A percentile compares a stretch with the other conserved stretches of the same genome.
phyloP scores from a whole-genome alignment of 768 basidiomycete genomes.

The Psilocybe cyanescens region DNA sequence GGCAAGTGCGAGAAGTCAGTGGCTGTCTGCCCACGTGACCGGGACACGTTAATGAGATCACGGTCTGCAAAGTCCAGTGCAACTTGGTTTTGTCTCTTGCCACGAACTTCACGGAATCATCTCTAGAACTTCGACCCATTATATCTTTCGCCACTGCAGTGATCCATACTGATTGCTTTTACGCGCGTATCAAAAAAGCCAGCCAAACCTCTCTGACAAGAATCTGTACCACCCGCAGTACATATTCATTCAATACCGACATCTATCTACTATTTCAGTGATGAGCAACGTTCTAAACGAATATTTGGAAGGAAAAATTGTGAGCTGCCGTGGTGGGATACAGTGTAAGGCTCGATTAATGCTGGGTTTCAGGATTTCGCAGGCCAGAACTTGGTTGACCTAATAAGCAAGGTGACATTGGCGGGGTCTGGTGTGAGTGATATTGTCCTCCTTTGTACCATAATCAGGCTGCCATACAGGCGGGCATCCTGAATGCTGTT shows the following conservation, averaged over 20 bases:
- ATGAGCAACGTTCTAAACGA: constrained; percentile 30
- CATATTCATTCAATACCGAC: background rate
- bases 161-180: background rate
- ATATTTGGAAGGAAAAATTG: constrained; percentile 45
- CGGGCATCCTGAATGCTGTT: background rate
- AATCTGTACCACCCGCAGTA: background rate
- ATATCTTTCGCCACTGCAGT: background rate
- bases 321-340: constrained; percentile 22
- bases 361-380: constrained; percentile 54
- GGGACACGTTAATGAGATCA: constrained; percentile 12
- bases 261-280: background rate
- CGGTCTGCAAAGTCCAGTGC: background rate
- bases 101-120: background rate
- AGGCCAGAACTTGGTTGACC: constrained; percentile 59
- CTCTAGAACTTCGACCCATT: background rate
- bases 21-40: constrained; percentile 5
- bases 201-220: background rate
- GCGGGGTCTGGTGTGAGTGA: constrained; percentile 49
- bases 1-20: background rate
- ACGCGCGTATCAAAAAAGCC: background rate
- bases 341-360: background rate
- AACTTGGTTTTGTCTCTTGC: background rate
- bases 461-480: background rate
- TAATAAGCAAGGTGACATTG: constrained; percentile 45
- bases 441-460: background rate